Evolutionary conservation across 371 early-diverging fungal genomes (phyloP), one percentile per base, ranked within the genome.

Genomic region (Rhizopus microsporus): DNA sequence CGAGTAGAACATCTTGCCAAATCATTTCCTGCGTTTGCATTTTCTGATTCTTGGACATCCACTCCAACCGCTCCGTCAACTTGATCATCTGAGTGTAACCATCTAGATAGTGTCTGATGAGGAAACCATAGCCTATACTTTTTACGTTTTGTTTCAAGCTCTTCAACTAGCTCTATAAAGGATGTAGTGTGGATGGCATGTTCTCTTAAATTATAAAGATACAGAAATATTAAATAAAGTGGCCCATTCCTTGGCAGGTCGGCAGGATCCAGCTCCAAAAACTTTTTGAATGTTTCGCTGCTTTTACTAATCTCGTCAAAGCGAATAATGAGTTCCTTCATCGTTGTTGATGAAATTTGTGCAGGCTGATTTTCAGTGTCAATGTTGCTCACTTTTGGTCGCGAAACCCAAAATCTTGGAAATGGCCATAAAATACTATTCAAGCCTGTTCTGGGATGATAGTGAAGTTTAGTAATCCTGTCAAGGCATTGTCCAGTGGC

Each of bases 381-480:
- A 1, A 31, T 9, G 1, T 13, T 32, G 1, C 35, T 23, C 7
- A 13, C 13, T 13, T 33, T 43, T 3, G 45, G 32, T 31, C 34
- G 57, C 12, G 46, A 65, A 3, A 58, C 56, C 59, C 56, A 63
- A 4, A 75, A 8, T 8, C 72, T 43, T 2, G 75, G 75, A 29
- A 75, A 75, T 8, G 75, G 75, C 75, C 75, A 75, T 8, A 75
- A 32, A 6, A 72, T 54, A 46, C 68, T 69, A 38, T 66, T 69
- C 12, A 67, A 35, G 3, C 54, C 47, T 1, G 63, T 63, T 30
- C 65, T 45, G 2, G 62, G 55, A 45, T 54, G 56, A n/a, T 62
- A 61, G 31, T 68, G 63, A 30, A 74, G 59, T 0, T 50, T 23
- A 1, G 30, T 51, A 4, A 51, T 23, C 29, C 59, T 31, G 0